Percentiles rank a stretch among this genome's conserved stretches.
phyloP scores from a whole-genome alignment of 1,284 basidiomycete genomes.

The Cryptococcus sp. region DNA sequence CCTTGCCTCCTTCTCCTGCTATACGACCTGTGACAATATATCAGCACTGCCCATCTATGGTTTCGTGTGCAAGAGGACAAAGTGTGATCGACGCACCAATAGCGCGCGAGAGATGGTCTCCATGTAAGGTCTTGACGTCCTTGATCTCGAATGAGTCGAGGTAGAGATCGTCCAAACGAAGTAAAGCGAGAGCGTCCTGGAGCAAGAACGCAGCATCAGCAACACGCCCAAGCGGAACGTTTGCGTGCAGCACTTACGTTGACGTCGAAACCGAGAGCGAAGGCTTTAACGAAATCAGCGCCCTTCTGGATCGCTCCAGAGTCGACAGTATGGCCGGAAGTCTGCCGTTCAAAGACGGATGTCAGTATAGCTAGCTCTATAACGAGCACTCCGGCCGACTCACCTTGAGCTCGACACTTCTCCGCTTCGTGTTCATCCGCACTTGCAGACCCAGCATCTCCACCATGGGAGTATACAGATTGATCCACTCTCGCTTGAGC shows the following conservation, averaged over 20 bases:
- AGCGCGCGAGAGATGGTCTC: constrained; percentile 92
- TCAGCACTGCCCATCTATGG: too few relatives aligned
- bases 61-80: too few relatives aligned
- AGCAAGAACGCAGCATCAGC: too few relatives aligned
- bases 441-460: constrained; percentile 94
- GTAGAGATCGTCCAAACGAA: constrained; percentile 94
- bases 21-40: constrained; percentile 69
- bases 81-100: constrained; percentile 67
- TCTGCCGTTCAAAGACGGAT: constrained; percentile 58
- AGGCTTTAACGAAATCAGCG: constrained; percentile 97
- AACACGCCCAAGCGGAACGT: too few relatives aligned
- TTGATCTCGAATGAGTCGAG: constrained; percentile 99
- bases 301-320: constrained; percentile 92
- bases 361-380: constrained; percentile 1
- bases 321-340: constrained; percentile 91
- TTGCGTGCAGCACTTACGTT: constrained; percentile 61
- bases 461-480: constrained; percentile 92
- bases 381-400: constrained; percentile 40
- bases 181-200: constrained; percentile 91
- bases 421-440: constrained; percentile 88
- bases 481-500: constrained; percentile 95
- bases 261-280: constrained; percentile 89
- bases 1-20: constrained; percentile 96
- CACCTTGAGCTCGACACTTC: constrained; percentile 89
- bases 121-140: constrained; percentile 96